Conservation (phyloP, 495 filamentous ascomycete species). For the Geoglossum glabrum region DNA sequence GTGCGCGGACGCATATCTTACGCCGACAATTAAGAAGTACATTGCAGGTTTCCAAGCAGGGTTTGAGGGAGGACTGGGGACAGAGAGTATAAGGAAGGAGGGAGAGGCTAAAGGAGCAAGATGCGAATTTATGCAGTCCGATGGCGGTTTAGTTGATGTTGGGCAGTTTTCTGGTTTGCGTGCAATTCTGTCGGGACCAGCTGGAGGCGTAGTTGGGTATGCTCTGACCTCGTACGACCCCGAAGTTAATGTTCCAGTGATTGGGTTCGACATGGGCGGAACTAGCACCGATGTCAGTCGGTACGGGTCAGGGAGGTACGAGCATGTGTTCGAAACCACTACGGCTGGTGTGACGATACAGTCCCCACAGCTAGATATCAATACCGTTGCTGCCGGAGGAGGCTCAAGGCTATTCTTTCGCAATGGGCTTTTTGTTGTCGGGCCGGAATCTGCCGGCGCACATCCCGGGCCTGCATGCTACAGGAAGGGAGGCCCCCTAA, state of each 20-base stretch:
- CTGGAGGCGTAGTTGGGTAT: conserved; percentile 69
- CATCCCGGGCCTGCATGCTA: conserved; percentile 92
- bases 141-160: conserved; percentile 62
- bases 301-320: conserved; percentile 72
- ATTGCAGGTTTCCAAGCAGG: conserved; percentile 70
- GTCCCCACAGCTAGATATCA: conserved; percentile 90
- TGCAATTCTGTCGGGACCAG: conserved; percentile 62
- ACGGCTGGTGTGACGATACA: conserved; percentile 92
- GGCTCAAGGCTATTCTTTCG: conserved; percentile 77
- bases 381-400: conserved; percentile 88
- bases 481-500: conserved; percentile 78
- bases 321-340: conserved; percentile 94
- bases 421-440: conserved; percentile 91
- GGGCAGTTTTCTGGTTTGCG: conserved; percentile 53
- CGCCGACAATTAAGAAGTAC: conserved; percentile 88
- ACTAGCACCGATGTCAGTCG: conserved; percentile 90
- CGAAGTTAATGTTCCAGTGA: conserved; percentile 69
- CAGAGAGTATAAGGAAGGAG: conserved; percentile 39
- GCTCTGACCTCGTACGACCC: conserved; percentile 83
- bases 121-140: conserved; percentile 78
- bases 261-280: conserved; percentile 94
- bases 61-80: conserved; percentile 49
- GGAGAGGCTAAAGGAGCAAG: conserved; percentile 35
- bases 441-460: conserved; percentile 80
- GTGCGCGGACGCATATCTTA: conserved; percentile 90